phyloP scores from a whole-genome alignment of 2,329 filamentous ascomycete genomes.

The Microdochium bolleyi region DNA sequence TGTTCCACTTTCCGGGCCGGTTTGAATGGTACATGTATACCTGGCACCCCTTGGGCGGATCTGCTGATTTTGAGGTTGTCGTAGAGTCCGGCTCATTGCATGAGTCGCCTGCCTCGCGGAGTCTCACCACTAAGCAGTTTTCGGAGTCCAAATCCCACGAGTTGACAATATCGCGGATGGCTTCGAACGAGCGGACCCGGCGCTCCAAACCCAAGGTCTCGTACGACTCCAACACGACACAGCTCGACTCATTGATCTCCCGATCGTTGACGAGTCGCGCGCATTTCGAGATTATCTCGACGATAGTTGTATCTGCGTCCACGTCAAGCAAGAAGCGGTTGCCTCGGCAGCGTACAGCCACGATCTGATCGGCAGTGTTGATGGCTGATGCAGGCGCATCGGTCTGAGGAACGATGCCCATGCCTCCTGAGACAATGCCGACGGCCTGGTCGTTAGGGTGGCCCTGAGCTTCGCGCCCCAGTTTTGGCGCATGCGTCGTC shows the following conservation, averaged over 20 bases:
- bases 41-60: constrained; percentile 57
- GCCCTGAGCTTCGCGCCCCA: constrained; percentile 21
- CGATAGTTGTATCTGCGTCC: constrained; percentile 63
- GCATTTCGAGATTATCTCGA: constrained; percentile 64
- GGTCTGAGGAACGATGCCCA: constrained; percentile 40
- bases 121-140: constrained; percentile 63
- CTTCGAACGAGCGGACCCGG: constrained; percentile 77
- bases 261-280: constrained; percentile 46
- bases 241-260: constrained; percentile 53
- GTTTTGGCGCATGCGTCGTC: constrained; percentile 17
- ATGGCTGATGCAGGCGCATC: constrained; percentile 76
- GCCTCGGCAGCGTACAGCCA: constrained; percentile 65
- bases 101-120: constrained; percentile 46
- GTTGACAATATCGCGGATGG: constrained; percentile 79
- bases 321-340: constrained; percentile 65
- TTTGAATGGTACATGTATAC: constrained; percentile 76
- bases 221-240: constrained; percentile 74
- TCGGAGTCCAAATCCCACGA: constrained; percentile 82
- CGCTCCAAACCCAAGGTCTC: constrained; percentile 70
- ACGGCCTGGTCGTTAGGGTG: constrained; percentile 16
- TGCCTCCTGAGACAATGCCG: constrained; percentile 34
- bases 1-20: constrained; percentile 79
- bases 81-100: constrained; percentile 56
- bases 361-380: constrained; percentile 69
- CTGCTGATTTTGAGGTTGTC: constrained; percentile 48